Percentiles rank a stretch among this genome's conserved stretches.
phyloP scores from a whole-genome alignment of 176 grass and related monocot species.

The Pontederia crassipes region DNA sequence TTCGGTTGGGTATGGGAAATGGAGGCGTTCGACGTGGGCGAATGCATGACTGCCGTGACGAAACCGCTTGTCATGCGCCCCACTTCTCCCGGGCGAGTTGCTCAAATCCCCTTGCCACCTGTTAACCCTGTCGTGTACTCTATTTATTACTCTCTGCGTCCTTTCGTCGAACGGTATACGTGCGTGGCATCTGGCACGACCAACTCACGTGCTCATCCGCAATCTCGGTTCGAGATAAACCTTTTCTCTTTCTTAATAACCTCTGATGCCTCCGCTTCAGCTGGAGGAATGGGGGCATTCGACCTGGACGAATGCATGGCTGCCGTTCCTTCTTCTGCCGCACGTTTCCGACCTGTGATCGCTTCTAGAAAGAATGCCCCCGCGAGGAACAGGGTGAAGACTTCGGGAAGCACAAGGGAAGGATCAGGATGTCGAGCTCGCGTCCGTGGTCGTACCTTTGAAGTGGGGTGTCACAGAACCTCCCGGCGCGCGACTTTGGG shows the following conservation, averaged over 20 bases:
- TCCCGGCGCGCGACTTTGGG: constrained; percentile 39
- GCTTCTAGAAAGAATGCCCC: neutral
- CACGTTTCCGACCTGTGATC: neutral
- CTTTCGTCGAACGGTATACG: too few relatives aligned
- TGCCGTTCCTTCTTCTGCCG: neutral
- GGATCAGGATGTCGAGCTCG: constrained; percentile 19
- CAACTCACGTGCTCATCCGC: too few relatives aligned
- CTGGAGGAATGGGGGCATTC: too few relatives aligned
- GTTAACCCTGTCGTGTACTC: too few relatives aligned
- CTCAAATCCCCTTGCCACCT: neutral
- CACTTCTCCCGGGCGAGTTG: neutral
- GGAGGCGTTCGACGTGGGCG: constrained; percentile 26
- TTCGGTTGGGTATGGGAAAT: neutral
- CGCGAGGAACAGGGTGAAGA: constrained; percentile 34
- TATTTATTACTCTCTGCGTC: too few relatives aligned
- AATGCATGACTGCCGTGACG: constrained; percentile 22
- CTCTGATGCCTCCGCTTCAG: neutral
- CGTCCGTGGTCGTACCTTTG: constrained; percentile 46
- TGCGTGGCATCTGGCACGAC: too few relatives aligned
- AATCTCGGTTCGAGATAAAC: too few relatives aligned
- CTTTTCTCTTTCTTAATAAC: too few relatives aligned
- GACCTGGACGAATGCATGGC: neutral
- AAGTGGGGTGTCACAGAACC: constrained; percentile 28
- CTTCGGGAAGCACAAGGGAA: constrained; percentile 49
- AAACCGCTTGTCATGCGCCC: constrained; percentile 8